These are phyloP conservation scores for Neofusicoccum umdonicola DNA, from an alignment of 2,329 filamentous ascomycete species.

Conservation along the genomic window DNA sequence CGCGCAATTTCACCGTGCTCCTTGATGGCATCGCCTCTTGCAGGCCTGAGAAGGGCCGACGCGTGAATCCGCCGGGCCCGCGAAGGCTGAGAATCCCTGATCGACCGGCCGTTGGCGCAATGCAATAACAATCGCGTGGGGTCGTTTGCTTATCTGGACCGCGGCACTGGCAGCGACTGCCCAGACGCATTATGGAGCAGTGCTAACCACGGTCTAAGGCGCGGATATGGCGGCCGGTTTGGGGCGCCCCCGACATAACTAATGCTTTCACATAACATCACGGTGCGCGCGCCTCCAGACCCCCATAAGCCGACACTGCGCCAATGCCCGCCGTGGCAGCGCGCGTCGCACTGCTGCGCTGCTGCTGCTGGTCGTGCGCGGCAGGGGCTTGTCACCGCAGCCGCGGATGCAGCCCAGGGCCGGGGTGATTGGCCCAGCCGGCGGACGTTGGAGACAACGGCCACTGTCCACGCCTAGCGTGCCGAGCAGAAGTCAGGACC, in stretches of 20 bases:
- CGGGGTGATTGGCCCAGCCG: neutral
- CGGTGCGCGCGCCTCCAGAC: neutral
- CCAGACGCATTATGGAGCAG: neutral
- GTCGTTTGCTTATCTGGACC: conserved; percentile 9
- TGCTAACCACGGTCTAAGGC: neutral
- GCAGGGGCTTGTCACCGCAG: neutral
- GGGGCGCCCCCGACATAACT: neutral
- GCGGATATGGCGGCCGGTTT: too few relatives aligned
- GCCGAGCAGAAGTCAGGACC: neutral
- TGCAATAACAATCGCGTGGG: conserved; percentile 3
- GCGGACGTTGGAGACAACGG: conserved; percentile 9
- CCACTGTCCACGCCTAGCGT: neutral
- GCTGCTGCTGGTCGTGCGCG: neutral
- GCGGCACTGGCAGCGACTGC: neutral
- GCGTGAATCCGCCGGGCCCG: neutral
- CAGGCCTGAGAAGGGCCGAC: neutral
- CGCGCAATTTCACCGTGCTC: neutral
- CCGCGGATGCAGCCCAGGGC: neutral
- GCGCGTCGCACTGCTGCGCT: neutral
- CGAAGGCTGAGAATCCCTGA: conserved; percentile 3
- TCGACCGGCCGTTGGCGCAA: conserved; percentile 1
- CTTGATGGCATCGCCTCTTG: neutral
- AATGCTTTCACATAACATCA: conserved; percentile 14
- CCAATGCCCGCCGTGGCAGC: neutral
- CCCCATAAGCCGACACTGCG: neutral